Evolutionary conservation across 129 eudicot genomes (phyloP).

Genomic region (Lonicera japonica): DNA sequence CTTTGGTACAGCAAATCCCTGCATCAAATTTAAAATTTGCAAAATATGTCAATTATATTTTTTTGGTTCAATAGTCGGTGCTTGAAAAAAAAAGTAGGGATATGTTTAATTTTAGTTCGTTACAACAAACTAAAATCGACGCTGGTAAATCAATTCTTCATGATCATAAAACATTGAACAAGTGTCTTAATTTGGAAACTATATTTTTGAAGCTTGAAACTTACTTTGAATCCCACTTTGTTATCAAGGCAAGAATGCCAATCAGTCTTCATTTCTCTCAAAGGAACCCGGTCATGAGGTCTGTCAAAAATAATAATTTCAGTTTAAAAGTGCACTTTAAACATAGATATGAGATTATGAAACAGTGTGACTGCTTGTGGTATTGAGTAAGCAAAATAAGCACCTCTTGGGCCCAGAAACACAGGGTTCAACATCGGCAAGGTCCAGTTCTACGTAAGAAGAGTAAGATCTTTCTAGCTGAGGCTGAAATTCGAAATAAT

Average conservation of each 20-base stretch:
- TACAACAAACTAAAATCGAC: background rate
- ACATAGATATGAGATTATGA: background rate
- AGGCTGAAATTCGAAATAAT: constrained; percentile 52
- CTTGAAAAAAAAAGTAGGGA: background rate
- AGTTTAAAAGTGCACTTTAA: constrained; percentile 6
- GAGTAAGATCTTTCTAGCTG: constrained; percentile 83
- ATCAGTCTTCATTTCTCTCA: constrained; percentile 92
- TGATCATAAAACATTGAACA: background rate
- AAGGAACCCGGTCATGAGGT: constrained; percentile 92
- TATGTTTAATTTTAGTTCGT: background rate
- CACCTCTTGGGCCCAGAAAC: constrained; percentile 98
- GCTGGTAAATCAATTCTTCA: background rate
- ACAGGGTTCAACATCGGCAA: constrained; percentile 92
- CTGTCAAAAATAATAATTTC: constrained; percentile 29
- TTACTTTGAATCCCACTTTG: constrained; percentile 91
- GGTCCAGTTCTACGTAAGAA: constrained; percentile 66
- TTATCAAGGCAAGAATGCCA: constrained; percentile 93
- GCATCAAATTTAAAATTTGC: constrained; percentile 10
- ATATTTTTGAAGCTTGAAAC: background rate
- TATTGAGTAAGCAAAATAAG: background rate
- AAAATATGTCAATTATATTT: background rate
- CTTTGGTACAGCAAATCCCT: constrained; percentile 96
- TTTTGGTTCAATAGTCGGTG: background rate
- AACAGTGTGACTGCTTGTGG: background rate
- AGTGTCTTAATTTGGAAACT: background rate